phyloP scores from a whole-genome alignment of 306 rosid genomes.

The Lupinus albus region DNA sequence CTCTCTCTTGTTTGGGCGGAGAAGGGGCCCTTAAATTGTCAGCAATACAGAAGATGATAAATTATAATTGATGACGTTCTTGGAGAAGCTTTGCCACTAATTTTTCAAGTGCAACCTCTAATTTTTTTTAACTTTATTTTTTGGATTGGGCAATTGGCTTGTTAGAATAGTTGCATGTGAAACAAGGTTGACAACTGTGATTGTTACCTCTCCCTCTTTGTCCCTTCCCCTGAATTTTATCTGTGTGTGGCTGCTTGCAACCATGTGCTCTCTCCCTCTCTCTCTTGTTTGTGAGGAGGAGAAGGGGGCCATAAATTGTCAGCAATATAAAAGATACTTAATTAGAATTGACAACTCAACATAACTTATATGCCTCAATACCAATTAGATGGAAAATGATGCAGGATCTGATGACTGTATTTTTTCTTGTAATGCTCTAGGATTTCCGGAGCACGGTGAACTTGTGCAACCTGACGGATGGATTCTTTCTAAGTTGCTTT shows the following conservation, averaged over 20 bases:
- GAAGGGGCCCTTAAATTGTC: too few species aligned
- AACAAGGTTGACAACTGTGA: conserved; percentile 21
- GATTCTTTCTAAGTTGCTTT: conserved; percentile 31
- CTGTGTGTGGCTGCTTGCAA: not conserved
- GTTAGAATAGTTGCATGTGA: conserved; percentile 26
- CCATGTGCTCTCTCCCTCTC: not conserved
- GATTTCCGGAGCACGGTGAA: conserved; percentile 37
- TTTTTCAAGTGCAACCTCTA: conserved; percentile 24
- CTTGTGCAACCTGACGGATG: conserved; percentile 19
- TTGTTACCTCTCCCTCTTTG: conserved; percentile 14
- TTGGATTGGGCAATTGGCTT: conserved; percentile 14
- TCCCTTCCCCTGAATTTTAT: conserved; percentile 16
- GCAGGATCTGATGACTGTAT: conserved; percentile 41
- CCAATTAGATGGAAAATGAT: conserved; percentile 28
- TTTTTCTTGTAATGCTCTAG: conserved; percentile 23
- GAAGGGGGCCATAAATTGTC: conserved; percentile 6
- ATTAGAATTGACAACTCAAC: not conserved
- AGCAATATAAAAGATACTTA: conserved; percentile 16
- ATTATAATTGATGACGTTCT: conserved; percentile 29
- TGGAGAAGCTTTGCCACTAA: conserved; percentile 22
- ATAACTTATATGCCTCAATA: conserved; percentile 26
- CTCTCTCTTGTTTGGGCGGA: too few species aligned
- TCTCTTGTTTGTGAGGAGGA: not conserved
- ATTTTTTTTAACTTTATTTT: conserved; percentile 30
- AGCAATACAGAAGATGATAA: too few species aligned